Percentiles rank a stretch among this genome's conserved stretches.
Evolutionary conservation across 345 rosid genomes (phyloP).

Genomic region (Noccaea caerulescens): DNA sequence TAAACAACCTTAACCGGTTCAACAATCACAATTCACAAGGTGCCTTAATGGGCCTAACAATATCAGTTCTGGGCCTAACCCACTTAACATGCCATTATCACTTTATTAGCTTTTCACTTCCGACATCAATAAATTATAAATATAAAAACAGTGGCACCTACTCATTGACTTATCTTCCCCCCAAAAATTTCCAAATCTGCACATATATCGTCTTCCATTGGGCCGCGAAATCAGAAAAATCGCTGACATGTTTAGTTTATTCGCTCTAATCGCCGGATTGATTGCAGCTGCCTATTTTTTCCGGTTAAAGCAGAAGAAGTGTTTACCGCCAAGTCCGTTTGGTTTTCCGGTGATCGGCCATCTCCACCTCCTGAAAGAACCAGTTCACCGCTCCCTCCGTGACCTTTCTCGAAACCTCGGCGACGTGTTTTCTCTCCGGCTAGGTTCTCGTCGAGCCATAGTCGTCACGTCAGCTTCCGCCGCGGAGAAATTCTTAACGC

Average conservation of each 20-base stretch:
- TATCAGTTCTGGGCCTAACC: neutral
- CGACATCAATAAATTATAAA: too few species aligned
- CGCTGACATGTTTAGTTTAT: neutral
- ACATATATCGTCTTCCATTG: neutral
- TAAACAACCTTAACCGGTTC: neutral
- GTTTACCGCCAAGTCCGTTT: conserved; percentile 19
- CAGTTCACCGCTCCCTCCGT: conserved; percentile 35
- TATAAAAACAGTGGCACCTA: too few species aligned
- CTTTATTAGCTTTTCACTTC: too few species aligned
- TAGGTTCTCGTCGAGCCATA: conserved; percentile 46
- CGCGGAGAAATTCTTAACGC: conserved; percentile 49
- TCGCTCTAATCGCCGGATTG: neutral
- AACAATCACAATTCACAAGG: neutral
- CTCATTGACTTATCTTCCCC: too few species aligned
- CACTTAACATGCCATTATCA: neutral
- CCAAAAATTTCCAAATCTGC: neutral
- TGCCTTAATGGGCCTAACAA: conserved; percentile 14
- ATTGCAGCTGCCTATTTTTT: neutral
- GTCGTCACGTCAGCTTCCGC: conserved; percentile 45
- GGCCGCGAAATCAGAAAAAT: neutral
- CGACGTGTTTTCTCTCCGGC: conserved; percentile 45
- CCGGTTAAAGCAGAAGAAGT: conserved; percentile 4
- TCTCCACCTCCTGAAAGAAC: conserved; percentile 42
- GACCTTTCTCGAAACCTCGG: conserved; percentile 45
- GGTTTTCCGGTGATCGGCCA: conserved; percentile 34